Evolutionary conservation across 768 basidiomycete genomes (phyloP).

Genomic region (Boletus barrowsii): DNA sequence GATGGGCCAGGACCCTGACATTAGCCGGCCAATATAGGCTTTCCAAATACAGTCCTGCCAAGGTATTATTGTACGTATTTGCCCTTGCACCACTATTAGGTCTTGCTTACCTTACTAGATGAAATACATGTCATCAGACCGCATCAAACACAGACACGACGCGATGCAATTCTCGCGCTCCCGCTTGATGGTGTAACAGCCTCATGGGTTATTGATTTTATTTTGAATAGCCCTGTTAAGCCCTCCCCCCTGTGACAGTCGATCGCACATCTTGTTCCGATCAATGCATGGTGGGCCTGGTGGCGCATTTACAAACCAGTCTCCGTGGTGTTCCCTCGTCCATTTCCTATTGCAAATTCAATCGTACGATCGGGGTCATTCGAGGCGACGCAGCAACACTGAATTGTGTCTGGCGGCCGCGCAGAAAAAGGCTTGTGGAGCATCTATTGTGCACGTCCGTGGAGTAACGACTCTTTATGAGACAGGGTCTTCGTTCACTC

Average conservation of each 20-base stretch:
- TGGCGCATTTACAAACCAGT: slow-evolving; percentile 15
- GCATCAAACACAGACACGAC: slow-evolving; percentile 12
- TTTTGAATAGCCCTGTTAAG: slow-evolving; percentile 5
- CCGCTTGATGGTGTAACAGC: slow-evolving; percentile 15
- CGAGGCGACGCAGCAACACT: slow-evolving; percentile 18
- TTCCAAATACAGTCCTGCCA: slow-evolving; percentile 20
- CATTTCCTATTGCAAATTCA: slow-evolving; percentile 25
- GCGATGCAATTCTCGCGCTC: slow-evolving; percentile 8
- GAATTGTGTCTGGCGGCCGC: slow-evolving; percentile 9
- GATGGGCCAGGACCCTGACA: slow-evolving; percentile 4
- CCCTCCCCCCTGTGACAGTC: slow-evolving; percentile 7
- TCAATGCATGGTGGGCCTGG: slow-evolving; percentile 20
- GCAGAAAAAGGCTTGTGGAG: slow-evolving; percentile 18
- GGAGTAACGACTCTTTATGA: slow-evolving; percentile 12
- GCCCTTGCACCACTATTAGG: slow-evolving; percentile 19
- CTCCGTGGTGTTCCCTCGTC: slow-evolving; percentile 27
- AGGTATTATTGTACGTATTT: slow-evolving; percentile 26
- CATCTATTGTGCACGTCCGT: slow-evolving; percentile 18
- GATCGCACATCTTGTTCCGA: slow-evolving; percentile 27
- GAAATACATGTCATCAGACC: slow-evolving; percentile 14
- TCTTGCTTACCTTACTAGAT: slow-evolving; percentile 8
- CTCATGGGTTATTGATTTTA: slow-evolving; percentile 16
- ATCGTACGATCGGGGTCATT: slow-evolving; percentile 11
- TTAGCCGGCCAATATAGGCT: slow-evolving; percentile 2
- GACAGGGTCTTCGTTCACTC: slow-evolving; percentile 19